A percentile compares a stretch with the other conserved stretches of the same genome.
These are phyloP conservation scores for Microcyclospora pomicola DNA, from an alignment of 2,329 filamentous ascomycete species.

Conservation along the genomic window DNA sequence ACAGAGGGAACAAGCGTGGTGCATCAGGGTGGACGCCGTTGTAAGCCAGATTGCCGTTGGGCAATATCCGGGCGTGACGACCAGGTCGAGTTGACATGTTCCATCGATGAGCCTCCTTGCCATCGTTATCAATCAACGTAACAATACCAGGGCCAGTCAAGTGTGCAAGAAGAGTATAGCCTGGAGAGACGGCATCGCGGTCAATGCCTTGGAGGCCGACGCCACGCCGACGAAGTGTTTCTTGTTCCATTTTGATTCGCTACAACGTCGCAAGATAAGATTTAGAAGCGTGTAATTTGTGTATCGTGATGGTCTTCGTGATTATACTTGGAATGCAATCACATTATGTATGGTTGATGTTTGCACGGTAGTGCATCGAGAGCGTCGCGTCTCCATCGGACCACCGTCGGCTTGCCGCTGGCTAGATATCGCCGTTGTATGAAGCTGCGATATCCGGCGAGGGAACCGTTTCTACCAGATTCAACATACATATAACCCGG, in stretches of 20 bases:
- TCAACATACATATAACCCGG: too few species aligned
- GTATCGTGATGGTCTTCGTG: too few species aligned
- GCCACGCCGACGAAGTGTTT: slow-evolving; percentile 29
- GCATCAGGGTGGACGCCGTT: slow-evolving; percentile 30
- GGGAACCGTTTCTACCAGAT: too few species aligned
- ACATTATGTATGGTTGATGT: too few species aligned
- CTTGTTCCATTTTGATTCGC: slow-evolving; percentile 27
- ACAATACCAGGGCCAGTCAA: slow-evolving; percentile 27
- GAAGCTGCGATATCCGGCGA: too few species aligned
- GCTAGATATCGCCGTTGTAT: too few species aligned
- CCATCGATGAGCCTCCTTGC: slow-evolving; percentile 32
- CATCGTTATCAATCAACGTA: slow-evolving; percentile 26
- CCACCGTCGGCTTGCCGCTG: too few species aligned
- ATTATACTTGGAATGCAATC: too few species aligned
- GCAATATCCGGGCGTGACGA: slow-evolving; percentile 31
- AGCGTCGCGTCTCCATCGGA: too few species aligned
- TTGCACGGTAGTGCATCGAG: too few species aligned
- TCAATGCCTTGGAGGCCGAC: slow-evolving; percentile 29
- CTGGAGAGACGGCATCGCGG: slow-evolving; percentile 23
- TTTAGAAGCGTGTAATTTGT: too few species aligned
- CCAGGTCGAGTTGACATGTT: slow-evolving; percentile 28
- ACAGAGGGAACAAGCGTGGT: slow-evolving; percentile 30
- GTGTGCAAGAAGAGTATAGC: slow-evolving; percentile 30
- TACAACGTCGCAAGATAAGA: not conserved
- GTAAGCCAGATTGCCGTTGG: slow-evolving; percentile 32